Evolutionary conservation across 495 filamentous ascomycete genomes (phyloP).

Genomic region (Neurospora sp.): DNA sequence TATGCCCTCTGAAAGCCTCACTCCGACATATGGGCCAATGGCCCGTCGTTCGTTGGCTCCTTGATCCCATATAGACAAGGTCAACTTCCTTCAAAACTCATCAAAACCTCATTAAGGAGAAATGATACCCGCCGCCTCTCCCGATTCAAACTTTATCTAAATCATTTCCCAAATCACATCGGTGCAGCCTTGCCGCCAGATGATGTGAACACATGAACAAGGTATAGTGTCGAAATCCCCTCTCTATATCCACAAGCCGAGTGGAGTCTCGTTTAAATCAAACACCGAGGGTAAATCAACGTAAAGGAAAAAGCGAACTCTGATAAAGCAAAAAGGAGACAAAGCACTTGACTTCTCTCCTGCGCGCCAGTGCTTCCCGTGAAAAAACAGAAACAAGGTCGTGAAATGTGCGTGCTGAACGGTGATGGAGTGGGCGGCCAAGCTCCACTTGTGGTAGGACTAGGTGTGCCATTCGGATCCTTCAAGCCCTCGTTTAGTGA

Average conservation of each 20-base stretch:
- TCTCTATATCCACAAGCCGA: background rate
- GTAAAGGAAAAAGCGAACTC: background rate
- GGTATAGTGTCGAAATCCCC: background rate
- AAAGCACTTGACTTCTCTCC: background rate
- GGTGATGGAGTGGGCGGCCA: background rate
- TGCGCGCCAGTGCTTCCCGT: background rate
- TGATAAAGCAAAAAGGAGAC: background rate
- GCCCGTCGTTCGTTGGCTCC: background rate
- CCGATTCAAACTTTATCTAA: background rate
- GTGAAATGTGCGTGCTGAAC: background rate
- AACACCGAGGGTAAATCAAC: background rate
- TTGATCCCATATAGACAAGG: slow-evolving; percentile 1
- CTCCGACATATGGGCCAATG: background rate
- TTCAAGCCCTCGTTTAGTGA: background rate
- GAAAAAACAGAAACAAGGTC: background rate
- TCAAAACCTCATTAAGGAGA: background rate
- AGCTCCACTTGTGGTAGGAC: background rate
- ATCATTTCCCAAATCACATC: background rate
- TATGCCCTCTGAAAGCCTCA: too few species aligned
- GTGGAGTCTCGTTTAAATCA: background rate
- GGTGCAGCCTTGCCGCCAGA: background rate
- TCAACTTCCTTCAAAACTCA: background rate
- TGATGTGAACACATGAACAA: background rate
- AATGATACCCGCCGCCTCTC: background rate
- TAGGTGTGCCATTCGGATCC: background rate